phyloP scores from a whole-genome alignment of 768 basidiomycete species.

The Clitopilus passeckerianus region DNA sequence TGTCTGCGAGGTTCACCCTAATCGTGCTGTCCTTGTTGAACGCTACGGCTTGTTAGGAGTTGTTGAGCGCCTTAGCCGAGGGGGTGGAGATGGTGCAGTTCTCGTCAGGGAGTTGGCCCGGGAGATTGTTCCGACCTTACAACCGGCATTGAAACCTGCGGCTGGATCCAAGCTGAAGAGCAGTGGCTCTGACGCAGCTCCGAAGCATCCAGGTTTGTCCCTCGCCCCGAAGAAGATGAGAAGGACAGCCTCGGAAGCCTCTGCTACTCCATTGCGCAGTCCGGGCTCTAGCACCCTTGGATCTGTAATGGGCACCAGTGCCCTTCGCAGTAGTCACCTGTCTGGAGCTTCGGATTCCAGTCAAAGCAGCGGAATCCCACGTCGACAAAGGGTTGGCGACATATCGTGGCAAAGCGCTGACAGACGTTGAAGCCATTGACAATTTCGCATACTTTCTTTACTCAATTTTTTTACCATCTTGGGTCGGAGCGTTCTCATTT shows the following conservation, averaged over 20 bases:
- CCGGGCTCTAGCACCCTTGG: slow-evolving; percentile 7
- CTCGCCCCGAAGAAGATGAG: slow-evolving; percentile 63
- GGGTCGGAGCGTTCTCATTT: background rate
- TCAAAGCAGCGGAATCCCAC: slow-evolving; percentile 2
- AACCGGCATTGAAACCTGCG: slow-evolving; percentile 62
- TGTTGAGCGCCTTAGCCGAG: slow-evolving; percentile 73
- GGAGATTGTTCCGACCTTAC: slow-evolving; percentile 76
- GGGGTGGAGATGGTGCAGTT: slow-evolving; percentile 77
- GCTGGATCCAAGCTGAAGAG: slow-evolving; percentile 18
- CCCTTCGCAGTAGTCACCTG: slow-evolving; percentile 12
- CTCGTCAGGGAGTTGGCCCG: slow-evolving; percentile 86
- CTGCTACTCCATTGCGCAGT: slow-evolving; percentile 23
- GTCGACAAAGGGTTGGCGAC: slow-evolving; percentile 54
- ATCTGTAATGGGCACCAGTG: slow-evolving; percentile 9
- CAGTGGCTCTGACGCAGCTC: slow-evolving; percentile 14
- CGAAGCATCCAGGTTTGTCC: slow-evolving; percentile 16
- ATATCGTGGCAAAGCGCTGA: slow-evolving; percentile 48
- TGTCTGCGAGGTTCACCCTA: slow-evolving; percentile 88
- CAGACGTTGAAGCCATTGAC: background rate
- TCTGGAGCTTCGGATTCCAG: slow-evolving; percentile 2
- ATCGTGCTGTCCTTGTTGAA: slow-evolving; percentile 76
- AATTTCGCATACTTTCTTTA: background rate
- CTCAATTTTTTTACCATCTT: background rate
- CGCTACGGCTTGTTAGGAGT: slow-evolving; percentile 77
- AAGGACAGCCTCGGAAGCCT: slow-evolving; percentile 68